Evolutionary conservation across 2,329 filamentous ascomycete genomes (phyloP).

Genomic region (Ceratocystis cacaofunesta): DNA sequence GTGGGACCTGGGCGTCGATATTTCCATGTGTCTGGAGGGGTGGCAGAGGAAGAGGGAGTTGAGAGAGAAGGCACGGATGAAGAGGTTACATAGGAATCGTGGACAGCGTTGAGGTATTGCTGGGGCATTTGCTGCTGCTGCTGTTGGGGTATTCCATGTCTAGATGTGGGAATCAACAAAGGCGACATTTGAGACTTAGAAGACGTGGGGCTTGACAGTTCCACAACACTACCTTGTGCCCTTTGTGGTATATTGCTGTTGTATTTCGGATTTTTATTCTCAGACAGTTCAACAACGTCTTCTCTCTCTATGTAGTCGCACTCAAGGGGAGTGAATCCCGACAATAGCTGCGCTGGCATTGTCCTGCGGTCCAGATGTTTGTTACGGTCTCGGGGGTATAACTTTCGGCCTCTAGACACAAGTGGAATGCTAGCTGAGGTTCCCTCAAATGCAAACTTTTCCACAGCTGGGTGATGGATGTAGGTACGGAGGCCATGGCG

Average conservation of each 20-base stretch:
- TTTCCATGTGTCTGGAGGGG: slow-evolving; percentile 11
- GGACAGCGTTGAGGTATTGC: neutral
- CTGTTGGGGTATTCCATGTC: neutral
- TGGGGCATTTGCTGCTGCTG: slow-evolving; percentile 1
- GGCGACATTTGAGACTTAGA: slow-evolving; percentile 15
- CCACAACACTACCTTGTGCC: slow-evolving; percentile 9
- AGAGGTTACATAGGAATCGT: neutral
- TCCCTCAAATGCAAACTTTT: slow-evolving; percentile 23
- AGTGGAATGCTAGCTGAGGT: slow-evolving; percentile 31
- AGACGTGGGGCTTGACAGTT: slow-evolving; percentile 14
- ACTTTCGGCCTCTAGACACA: slow-evolving; percentile 24
- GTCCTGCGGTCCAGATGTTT: neutral
- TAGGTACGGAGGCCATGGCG: slow-evolving; percentile 28
- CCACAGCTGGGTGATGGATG: slow-evolving; percentile 26
- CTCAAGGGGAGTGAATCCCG: slow-evolving; percentile 7
- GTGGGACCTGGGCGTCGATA: neutral
- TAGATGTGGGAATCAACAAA: neutral
- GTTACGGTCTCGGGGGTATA: neutral
- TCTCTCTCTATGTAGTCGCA: neutral
- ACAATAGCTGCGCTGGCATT: neutral
- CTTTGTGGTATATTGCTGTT: slow-evolving; percentile 8
- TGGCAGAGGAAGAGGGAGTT: slow-evolving; percentile 5
- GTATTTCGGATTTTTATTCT: slow-evolving; percentile 10
- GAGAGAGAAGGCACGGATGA: neutral
- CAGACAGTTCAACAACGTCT: slow-evolving; percentile 10